phyloP scores from a whole-genome alignment of 2,329 filamentous ascomycete species.

The Epicoccum nigrum region DNA sequence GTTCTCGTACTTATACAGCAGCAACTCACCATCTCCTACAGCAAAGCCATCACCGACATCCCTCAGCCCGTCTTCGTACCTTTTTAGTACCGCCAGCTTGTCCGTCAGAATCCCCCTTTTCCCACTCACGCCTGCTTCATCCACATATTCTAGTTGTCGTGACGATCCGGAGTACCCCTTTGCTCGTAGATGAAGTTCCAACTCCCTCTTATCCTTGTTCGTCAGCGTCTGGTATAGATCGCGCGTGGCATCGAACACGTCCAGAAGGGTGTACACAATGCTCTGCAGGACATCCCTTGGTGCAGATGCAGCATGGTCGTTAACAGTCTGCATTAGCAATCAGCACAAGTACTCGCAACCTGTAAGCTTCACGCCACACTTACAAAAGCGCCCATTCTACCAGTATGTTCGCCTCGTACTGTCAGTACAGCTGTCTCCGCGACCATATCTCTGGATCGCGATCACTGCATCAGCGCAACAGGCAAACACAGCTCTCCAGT shows the following conservation, averaged over 20 bases:
- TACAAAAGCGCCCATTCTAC: no score
- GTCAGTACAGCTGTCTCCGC: no score
- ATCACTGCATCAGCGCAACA: no score
- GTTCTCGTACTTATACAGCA: no score
- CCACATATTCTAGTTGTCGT: conserved; percentile 34
- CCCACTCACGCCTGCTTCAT: conserved; percentile 32
- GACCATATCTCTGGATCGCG: no score
- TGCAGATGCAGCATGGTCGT: no score
- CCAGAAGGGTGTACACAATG: conserved; percentile 40
- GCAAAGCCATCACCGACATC: conserved; percentile 39
- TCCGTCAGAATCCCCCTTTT: conserved; percentile 41
- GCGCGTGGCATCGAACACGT: conserved; percentile 44
- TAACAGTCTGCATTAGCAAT: no score
- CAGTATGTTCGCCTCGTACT: no score
- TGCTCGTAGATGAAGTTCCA: conserved; percentile 33
- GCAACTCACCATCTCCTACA: conserved; percentile 40
- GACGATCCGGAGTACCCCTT: conserved; percentile 39
- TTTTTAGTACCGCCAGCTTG: conserved; percentile 38
- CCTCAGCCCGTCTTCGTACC: conserved; percentile 39
- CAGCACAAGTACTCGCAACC: no score
- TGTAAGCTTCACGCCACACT: no score
- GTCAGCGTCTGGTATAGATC: conserved; percentile 41
- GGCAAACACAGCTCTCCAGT: no score
- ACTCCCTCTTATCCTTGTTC: conserved; percentile 42
- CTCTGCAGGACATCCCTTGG: conserved; percentile 37